Evolutionary conservation across 2,329 filamentous ascomycete genomes (phyloP), one percentile per base, ranked within the genome.

Genomic region (Colletotrichum salicis): DNA sequence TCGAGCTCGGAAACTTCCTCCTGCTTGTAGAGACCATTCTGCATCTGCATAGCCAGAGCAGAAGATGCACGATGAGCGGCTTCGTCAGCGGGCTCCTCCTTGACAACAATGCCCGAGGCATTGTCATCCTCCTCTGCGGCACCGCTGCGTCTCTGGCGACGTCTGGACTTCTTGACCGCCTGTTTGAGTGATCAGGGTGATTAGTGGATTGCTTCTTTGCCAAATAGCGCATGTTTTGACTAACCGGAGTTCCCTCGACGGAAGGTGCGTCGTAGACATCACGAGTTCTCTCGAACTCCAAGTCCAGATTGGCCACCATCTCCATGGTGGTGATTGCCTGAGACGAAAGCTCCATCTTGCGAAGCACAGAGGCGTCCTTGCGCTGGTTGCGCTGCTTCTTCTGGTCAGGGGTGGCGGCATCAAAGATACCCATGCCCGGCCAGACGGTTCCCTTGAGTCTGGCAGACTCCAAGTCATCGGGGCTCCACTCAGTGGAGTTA

Each of bases 381-480:
- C 92, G 90, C 81, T 96, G 93, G 78, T 95, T 95, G 63, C 93
- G 87, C 82, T 90, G 93, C 57, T 91, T 88, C 76, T 90, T 92
- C 86, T 93, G 92, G 72, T 92, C 89, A 19, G 90, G 87, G 5
- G 91, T 93, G 5, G 93, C 93, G 64, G 93, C 90, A 80, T 96
- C 93, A 78, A 95, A 95, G n/a, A 94, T 86, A 64, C 89, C 88
- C 93, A 95, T 95, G 22, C 93, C 93, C 3, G 92, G 91, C 86
- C 91, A 94, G 58, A 90, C 84, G n/a, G 91, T 84, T 2, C 93
- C 93, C 79, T 95, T 95, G 64, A 95, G 70, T 27, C 70, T 54
- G 5, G 57, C 51, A 45, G 51, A 37, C 41, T 72, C 70, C 7
- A 58, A 24, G 51, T 67, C 67, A 29, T 72, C 66, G 13, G 63